Evolutionary conservation across 208 protist species (phyloP), one percentile per base, ranked within the genome.

Genomic region (Acanthamoeba lenticulata): DNA sequence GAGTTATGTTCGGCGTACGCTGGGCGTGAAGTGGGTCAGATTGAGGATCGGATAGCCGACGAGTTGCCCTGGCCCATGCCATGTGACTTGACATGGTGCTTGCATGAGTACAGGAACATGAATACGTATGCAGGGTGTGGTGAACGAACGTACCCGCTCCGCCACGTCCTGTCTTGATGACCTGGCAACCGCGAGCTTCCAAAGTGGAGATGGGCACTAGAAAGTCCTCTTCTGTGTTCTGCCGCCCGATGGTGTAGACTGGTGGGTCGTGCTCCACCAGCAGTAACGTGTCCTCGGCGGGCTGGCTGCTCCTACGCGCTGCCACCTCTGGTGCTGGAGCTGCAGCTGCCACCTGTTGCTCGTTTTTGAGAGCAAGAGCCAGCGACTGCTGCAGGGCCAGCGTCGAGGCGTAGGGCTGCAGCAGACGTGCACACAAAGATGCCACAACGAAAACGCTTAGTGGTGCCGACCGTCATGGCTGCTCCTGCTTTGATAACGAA

Each of bases 11-110:
- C 19, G 21, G n/a, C 11, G 32, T 74, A 74, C 45, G 49, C 55
- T 67, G 4, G n/a, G 83, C 6, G 2, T 29, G 83, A 67, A 67
- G 83, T 65, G 83, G 5, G 21, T 40, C 6, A 90, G 49, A 47
- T 90, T 67, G 32, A 90, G 36, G 9, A 90, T 90, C 47, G 83
- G 83, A 65, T 90, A 90, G 83, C 49, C 83, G 17, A 90, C 83
- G 13, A 90, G 42, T 47, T 90, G 83, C 13, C 83, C 83, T 1
- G 83, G 83, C 52, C 83, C 83, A 65, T 90, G 83, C 49, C 45
- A 90, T 13, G 83, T 90, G 19, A 90, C 74, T 83, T n/a, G 42
- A 19, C 17, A 3, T 15, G 24, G 29, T 52, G 45, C 24, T 27
- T 6, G 24, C 55, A 62, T 27, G 52, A 44, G 65, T 77, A 40